Evolutionary conservation across 139 green algal species (phyloP), one percentile per base, ranked within the genome.

Genomic region (Protoeuglena noctilucae): DNA sequence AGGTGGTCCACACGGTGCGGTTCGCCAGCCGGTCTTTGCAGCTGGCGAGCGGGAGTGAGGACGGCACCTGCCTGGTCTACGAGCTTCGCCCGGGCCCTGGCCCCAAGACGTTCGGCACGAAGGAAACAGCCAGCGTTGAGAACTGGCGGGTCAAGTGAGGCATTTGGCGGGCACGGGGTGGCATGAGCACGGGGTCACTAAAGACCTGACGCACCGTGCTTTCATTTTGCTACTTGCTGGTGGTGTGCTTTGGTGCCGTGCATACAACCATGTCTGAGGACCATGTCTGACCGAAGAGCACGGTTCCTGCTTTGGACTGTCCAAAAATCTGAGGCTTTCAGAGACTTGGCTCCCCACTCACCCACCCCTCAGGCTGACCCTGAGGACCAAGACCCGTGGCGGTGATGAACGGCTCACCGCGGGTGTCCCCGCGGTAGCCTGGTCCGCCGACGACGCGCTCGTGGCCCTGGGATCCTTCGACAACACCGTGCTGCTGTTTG

Each of bases 161-260:
- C 9, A 52, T 72, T n/a, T n/a, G n/a, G n/a, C n/a, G n/a, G n/a
- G n/a, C n/a, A n/a, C n/a, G n/a, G n/a, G n/a, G n/a, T n/a, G n/a
- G n/a, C n/a, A n/a, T n/a, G n/a, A n/a, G 41, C 48, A 51, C 4
- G 62, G 62, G 14, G 67, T 75, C 63, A 39, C 53, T 9, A 40
- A 51, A 30, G 60, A 78, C 39, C 59, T 78, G 53, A 63, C 69
- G n/a, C n/a, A n/a, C n/a, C n/a, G n/a, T n/a, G n/a, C n/a, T n/a
- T n/a, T n/a, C n/a, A n/a, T n/a, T n/a, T n/a, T n/a, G n/a, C n/a
- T n/a, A n/a, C n/a, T n/a, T n/a, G n/a, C n/a, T n/a, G n/a, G n/a
- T n/a, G n/a, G n/a, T n/a, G n/a, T n/a, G n/a, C n/a, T n/a, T n/a
- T n/a, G n/a, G n/a, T n/a, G n/a, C n/a, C n/a, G n/a, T n/a, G n/a